Evolutionary conservation across 352 stramenopile genomes (phyloP), one percentile per base, ranked within the genome.

Genomic region (Peronosclerospora sorghi): DNA sequence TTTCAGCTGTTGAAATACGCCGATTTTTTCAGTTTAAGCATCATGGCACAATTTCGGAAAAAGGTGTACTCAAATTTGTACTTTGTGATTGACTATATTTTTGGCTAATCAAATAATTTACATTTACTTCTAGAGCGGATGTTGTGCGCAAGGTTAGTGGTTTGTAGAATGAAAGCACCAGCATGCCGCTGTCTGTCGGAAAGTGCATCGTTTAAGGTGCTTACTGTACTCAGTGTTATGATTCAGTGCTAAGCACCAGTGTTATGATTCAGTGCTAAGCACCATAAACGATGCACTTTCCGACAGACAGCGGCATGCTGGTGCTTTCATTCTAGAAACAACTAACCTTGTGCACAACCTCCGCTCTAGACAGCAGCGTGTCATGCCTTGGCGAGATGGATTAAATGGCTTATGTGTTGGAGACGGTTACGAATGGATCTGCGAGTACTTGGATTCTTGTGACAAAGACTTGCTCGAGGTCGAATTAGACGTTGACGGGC

Each of bases 401-500:
- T 6, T 26, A n/a, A n/a, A n/a, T 26, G 21, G 29, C 14, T 28
- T 27, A 23, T 55, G 13, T 20, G 14, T 23, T 23, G 34, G n/a
- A 20, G 47, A 54, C 27, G 35, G 32, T 20, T 58, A 53, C 19
- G 45, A 57, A 17, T 70, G 61, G 50, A 55, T 68, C 9, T 50
- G 24, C 24, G 47, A 29, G 24, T 57, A 66, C 19, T 28, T 73
- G 24, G 24, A 32, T 30, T 40, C 41, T 20, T 66, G 48, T 36
- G 50, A 68, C 23, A 34, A 32, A 13, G 51, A 60, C 18, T 40
- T 68, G 32, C 36, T 68, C 1, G 56, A 73, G 36, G 48, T 73
- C 23, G 48, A 73, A 19, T 19, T 73, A 27, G 49, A 63, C 14
- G 41, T 40, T 5, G 52, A 65, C 21, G 46, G 42, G 6, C 46